These are phyloP conservation scores for Calocera viscosa DNA, from an alignment of 768 basidiomycete genomes.

Conservation along the genomic window DNA sequence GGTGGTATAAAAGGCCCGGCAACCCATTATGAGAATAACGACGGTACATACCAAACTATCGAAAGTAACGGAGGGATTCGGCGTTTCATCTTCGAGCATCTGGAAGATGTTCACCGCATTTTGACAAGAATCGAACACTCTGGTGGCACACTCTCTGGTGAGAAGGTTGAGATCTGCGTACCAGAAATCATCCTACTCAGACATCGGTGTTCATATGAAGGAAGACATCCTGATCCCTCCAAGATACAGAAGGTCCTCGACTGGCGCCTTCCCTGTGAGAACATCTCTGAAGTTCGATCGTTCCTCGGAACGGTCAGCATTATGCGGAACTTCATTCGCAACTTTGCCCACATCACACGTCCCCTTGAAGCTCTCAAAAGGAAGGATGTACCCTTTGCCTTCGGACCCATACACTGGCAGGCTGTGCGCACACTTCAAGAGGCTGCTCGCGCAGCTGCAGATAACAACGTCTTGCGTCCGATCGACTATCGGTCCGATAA, in stretches of 20 bases:
- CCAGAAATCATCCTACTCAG: background rate
- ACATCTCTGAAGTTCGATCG: background rate
- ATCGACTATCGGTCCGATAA: slow-evolving; percentile 25
- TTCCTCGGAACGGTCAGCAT: slow-evolving; percentile 6
- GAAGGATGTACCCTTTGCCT: background rate
- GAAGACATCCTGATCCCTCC: background rate
- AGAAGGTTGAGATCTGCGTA: background rate
- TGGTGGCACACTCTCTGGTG: slow-evolving; percentile 26
- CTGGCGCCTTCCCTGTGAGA: slow-evolving; percentile 13
- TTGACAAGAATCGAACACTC: slow-evolving; percentile 29
- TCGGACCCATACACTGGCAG: slow-evolving; percentile 22
- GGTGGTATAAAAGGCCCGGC: slow-evolving; percentile 22
- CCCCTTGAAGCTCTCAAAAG: background rate
- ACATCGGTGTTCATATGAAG: background rate
- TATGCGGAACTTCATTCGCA: background rate
- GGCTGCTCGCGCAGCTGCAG: slow-evolving; percentile 10
- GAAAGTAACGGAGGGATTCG: slow-evolving; percentile 29
- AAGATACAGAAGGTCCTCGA: slow-evolving; percentile 6
- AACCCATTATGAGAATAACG: slow-evolving; percentile 11
- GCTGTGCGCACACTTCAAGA: slow-evolving; percentile 26
- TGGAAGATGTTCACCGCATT: slow-evolving; percentile 29
- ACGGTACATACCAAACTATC: slow-evolving; percentile 6
- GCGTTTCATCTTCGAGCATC: slow-evolving; percentile 33
- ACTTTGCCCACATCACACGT: background rate
- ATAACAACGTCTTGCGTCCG: background rate